These are phyloP conservation scores for Rutstroemia sp. DNA, from an alignment of 2,329 filamentous ascomycete species.

Conservation along the genomic window DNA sequence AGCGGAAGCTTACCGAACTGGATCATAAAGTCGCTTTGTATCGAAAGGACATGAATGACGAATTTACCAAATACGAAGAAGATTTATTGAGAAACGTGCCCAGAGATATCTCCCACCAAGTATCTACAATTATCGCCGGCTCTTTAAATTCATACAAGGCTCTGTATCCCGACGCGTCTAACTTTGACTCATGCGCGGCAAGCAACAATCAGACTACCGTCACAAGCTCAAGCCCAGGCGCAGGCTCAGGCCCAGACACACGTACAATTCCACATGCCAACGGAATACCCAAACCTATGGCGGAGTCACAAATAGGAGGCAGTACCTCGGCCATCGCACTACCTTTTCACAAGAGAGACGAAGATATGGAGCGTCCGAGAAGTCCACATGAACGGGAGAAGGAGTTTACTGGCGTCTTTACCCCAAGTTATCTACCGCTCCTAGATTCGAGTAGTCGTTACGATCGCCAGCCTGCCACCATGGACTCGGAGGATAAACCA, in stretches of 20 bases:
- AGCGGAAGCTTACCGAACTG: conserved; percentile 39
- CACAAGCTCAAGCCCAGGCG: not conserved
- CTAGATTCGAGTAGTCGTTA: conserved; percentile 38
- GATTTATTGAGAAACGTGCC: conserved; percentile 42
- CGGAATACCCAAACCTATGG: not conserved
- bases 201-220: conserved; percentile 14
- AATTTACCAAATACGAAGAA: conserved; percentile 49
- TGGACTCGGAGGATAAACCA: conserved; percentile 4
- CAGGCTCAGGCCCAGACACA: conserved; percentile 14
- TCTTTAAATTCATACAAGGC: conserved; percentile 19
- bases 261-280: conserved; percentile 3
- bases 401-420: conserved; percentile 57
- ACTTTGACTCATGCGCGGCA: conserved; percentile 20
- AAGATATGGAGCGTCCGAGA: conserved; percentile 30
- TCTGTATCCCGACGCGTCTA: conserved; percentile 20
- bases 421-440: conserved; percentile 53
- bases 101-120: conserved; percentile 39
- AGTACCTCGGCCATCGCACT: not conserved
- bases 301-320: not conserved
- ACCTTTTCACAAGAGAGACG: not conserved
- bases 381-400: conserved; percentile 48
- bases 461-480: conserved; percentile 11
- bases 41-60: conserved; percentile 47
- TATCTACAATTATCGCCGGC: conserved; percentile 36
- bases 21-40: conserved; percentile 50